A percentile compares a stretch with the other conserved stretches of the same genome.
phyloP scores from a whole-genome alignment of 257 asterid species.

The Ballota nigra region DNA sequence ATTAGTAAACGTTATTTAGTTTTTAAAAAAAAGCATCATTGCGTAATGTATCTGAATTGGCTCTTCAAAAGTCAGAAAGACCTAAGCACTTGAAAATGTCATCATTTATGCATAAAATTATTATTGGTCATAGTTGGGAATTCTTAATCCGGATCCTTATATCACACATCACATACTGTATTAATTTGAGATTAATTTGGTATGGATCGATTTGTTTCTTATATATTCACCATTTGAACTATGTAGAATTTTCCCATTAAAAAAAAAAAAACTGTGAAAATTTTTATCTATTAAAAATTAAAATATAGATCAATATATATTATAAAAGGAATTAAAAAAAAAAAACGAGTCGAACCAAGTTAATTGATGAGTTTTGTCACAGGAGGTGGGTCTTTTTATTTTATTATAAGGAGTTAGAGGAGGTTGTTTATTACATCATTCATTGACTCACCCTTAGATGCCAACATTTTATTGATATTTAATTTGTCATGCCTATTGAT shows the following conservation, averaged over 20 bases:
- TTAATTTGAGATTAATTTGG: no score
- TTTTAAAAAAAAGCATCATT: not conserved
- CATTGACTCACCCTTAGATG: slow-evolving; percentile 7
- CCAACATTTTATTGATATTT: not conserved
- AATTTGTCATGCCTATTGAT: not conserved
- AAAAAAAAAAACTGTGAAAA: no score
- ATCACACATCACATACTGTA: not conserved
- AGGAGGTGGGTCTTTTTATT: no score
- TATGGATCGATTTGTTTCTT: not conserved
- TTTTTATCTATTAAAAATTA: not conserved
- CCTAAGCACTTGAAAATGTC: slow-evolving; percentile 19
- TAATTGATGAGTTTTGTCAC: no score
- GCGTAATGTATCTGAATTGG: slow-evolving; percentile 6
- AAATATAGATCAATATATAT: slow-evolving; percentile 18
- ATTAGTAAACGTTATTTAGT: not conserved
- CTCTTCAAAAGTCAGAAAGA: slow-evolving; percentile 18
- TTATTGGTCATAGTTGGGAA: not conserved
- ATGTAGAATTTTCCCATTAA: no score
- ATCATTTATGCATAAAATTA: not conserved
- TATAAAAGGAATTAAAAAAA: not conserved
- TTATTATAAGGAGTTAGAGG: no score
- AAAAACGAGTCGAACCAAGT: no score
- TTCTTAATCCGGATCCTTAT: not conserved
- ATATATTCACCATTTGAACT: not conserved
- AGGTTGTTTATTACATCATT: no score